Base-by-base conservation (phyloP, 352 stramenopile genomes). In the Globisporangium mamillatum region DNA sequence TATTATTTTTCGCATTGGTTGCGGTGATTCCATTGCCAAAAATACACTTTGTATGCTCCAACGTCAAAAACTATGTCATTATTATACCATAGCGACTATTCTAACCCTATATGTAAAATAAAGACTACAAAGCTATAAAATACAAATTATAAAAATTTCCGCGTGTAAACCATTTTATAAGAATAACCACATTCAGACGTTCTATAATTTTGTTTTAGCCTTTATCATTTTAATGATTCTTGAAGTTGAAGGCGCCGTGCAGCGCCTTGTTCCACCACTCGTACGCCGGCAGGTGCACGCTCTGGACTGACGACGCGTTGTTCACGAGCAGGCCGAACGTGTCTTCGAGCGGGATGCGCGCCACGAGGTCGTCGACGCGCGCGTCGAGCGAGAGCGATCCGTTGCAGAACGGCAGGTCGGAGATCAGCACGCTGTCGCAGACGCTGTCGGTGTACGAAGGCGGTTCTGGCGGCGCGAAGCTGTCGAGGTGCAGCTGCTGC, bases 181-280 rank as follows among this genome's bases (percentile, higher is more conserved):
- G 29, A 32, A 7, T 0, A 32, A 32, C 29, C 5, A 32, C 3
- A 32, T 32, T 29, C 29, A 32, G 29, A 32, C 7, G 1, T 8
- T 6, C 29, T 32, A 32, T 32, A 32, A 32, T 32, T 32, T 32
- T 32, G 27, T 29, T 3, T 29, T 29, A 2, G 27, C 2, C 25
- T 29, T 4, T 32, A 32, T 32, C 29, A 32, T 32, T 32, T 32
- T 32, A 32, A 32, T 32, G 29, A 32, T 32, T 32, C 29, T 32
- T 32, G 29, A 32, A 32, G 29, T 32, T 32, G 29, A 32, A 32
- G 29, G 29, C 29, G 1, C 92, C 29, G 29, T 32, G 93, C 46
- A 98, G 79, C 27, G 76, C 89, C 66, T 98, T 89, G 63, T 84
- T 96, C 88, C 91, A 97, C 89, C 90, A 97, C 71, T 84, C 67